phyloP scores from a whole-genome alignment of 176 grass and related monocot genomes.

The Areca catechu region DNA sequence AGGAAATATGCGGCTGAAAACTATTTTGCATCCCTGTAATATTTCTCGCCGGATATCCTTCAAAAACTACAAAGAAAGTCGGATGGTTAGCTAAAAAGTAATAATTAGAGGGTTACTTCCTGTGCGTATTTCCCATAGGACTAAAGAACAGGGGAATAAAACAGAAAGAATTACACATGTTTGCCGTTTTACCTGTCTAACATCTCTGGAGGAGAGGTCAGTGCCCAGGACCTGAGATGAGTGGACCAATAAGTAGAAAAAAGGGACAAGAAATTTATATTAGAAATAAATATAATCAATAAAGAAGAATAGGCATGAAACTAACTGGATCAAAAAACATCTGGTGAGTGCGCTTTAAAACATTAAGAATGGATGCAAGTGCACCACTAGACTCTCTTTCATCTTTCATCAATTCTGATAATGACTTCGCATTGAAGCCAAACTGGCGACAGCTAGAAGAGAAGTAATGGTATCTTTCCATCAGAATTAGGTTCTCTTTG shows the following conservation, averaged over 20 bases:
- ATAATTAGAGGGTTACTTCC: too few relatives aligned
- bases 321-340: slow-evolving; percentile 83
- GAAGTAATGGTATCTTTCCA: slow-evolving; percentile 98
- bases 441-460: slow-evolving; percentile 60
- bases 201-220: slow-evolving; percentile 42
- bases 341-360: slow-evolving; percentile 51
- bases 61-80: slow-evolving; percentile 38
- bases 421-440: slow-evolving; percentile 40
- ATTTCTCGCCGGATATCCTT: slow-evolving; percentile 45
- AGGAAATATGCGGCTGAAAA: slow-evolving; percentile 75
- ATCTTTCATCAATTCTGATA: slow-evolving; percentile 65
- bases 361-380: slow-evolving; percentile 65
- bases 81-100: background rate
- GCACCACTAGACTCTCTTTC: slow-evolving; percentile 78
- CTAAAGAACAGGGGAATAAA: too few relatives aligned
- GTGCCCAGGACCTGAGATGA: slow-evolving; percentile 39
- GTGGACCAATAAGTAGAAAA: slow-evolving; percentile 8
- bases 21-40: slow-evolving; percentile 61
- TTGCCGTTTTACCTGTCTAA: slow-evolving; percentile 48
- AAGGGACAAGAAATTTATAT: background rate
- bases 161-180: background rate
- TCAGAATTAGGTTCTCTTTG: slow-evolving; percentile 87
- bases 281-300: background rate
- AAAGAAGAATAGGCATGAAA: slow-evolving; percentile 1
- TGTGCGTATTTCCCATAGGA: too few relatives aligned